Evolutionary conservation across 495 filamentous ascomycete genomes (phyloP).

Genomic region (Penicillium diatomitis): DNA sequence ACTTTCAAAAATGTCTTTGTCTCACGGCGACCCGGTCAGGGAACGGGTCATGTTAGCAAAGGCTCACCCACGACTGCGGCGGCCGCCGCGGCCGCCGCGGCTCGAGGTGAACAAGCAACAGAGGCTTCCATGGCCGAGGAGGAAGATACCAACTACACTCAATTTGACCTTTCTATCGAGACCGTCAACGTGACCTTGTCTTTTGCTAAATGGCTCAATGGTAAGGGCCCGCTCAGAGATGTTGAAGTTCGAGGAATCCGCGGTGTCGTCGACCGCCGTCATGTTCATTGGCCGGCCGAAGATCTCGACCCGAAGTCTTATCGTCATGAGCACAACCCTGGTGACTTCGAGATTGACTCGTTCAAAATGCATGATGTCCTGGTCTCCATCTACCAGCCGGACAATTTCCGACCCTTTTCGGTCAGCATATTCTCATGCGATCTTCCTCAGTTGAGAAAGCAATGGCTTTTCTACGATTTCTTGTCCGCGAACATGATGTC

Average conservation of each 20-base stretch:
- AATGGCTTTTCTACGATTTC: slow-evolving; percentile 97
- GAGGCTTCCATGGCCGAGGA: slow-evolving; percentile 37
- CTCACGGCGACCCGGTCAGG: slow-evolving; percentile 79
- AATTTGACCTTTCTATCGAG: slow-evolving; percentile 91
- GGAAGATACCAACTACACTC: slow-evolving; percentile 93
- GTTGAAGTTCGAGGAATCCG: slow-evolving; percentile 94
- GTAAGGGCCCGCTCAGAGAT: slow-evolving; percentile 82
- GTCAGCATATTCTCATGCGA: slow-evolving; percentile 94
- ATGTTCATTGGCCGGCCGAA: slow-evolving; percentile 60
- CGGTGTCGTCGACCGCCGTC: slow-evolving; percentile 86
- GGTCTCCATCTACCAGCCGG: slow-evolving; percentile 84
- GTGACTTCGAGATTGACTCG: slow-evolving; percentile 91
- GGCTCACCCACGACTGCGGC: slow-evolving; percentile 80
- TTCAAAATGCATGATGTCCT: slow-evolving; percentile 95
- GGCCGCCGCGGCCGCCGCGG: slow-evolving; percentile 72
- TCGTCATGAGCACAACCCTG: slow-evolving; percentile 76
- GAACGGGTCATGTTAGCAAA: slow-evolving; percentile 72
- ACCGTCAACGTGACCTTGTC: slow-evolving; percentile 96
- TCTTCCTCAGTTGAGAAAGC: slow-evolving; percentile 83
- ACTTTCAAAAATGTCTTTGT: slow-evolving; percentile 96
- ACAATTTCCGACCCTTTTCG: slow-evolving; percentile 82
- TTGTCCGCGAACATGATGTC: slow-evolving; percentile 92
- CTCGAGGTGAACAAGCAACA: slow-evolving; percentile 28
- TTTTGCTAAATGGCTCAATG: slow-evolving; percentile 95
- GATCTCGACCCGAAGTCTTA: slow-evolving; percentile 77